Conservation (phyloP, 169 alveolate genomes). For the Plasmodium coatneyi region DNA sequence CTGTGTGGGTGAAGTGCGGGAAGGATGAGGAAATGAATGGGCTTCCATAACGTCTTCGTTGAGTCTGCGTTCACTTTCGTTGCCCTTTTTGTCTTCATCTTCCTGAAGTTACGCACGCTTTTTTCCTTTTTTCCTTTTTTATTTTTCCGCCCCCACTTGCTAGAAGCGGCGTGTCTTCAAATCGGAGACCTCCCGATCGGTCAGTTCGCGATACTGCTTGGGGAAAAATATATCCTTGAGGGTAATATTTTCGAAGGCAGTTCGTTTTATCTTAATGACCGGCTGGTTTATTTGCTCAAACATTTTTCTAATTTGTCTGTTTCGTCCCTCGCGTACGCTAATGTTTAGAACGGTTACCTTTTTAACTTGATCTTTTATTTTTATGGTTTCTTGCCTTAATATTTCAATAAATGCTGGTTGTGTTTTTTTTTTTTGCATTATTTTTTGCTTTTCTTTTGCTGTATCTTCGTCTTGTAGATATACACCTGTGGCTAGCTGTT, state of each 20-base stretch:
- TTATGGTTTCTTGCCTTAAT: constrained; percentile 58
- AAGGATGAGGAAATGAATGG: not conserved
- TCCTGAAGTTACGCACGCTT: not conserved
- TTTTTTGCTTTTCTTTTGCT: not conserved
- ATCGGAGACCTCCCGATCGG: constrained; percentile 26
- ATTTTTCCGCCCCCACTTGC: not conserved
- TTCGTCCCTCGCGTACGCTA: constrained; percentile 75
- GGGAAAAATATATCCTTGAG: constrained; percentile 54
- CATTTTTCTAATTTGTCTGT: constrained; percentile 73
- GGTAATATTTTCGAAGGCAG: constrained; percentile 73
- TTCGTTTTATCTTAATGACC: constrained; percentile 67
- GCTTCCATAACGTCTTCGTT: not conserved
- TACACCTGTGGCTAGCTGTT: constrained; percentile 54
- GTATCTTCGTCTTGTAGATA: constrained; percentile 33
- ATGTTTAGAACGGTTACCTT: constrained; percentile 45
- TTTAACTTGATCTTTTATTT: constrained; percentile 52
- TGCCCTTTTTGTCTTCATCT: not conserved
- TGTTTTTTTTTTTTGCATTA: constrained; percentile 17
- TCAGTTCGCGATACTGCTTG: constrained; percentile 67
- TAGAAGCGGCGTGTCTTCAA: constrained; percentile 42
- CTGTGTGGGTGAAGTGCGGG: not conserved
- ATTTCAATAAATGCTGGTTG: constrained; percentile 75
- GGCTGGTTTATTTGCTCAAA: constrained; percentile 75
- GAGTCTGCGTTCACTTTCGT: not conserved
- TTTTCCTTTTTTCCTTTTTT: not conserved